Evolutionary conservation across 1,139 yeast genomes (phyloP).

Genomic region (Taphrina flavorubra): DNA sequence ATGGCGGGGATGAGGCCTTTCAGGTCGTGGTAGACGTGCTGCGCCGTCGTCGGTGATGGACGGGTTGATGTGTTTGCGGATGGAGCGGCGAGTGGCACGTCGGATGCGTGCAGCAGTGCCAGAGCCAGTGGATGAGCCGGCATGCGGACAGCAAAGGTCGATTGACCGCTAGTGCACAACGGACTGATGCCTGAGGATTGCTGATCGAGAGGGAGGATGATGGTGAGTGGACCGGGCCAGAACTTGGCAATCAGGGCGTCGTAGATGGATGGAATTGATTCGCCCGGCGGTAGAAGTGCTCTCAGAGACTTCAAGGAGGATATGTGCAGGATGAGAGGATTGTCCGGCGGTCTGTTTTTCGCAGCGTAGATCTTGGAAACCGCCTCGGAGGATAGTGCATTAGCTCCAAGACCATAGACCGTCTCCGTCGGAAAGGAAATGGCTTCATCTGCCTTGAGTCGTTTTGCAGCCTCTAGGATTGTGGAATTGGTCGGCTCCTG

Average conservation of each 20-base stretch:
- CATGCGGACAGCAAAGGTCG: conserved; percentile 88
- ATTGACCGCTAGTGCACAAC: conserved; percentile 81
- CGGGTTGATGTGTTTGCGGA: conserved; percentile 95
- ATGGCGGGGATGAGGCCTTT: conserved; percentile 81
- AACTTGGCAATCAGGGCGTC: conserved; percentile 64
- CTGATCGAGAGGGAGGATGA: conserved; percentile 63
- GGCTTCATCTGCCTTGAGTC: conserved; percentile 8
- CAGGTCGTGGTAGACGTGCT: conserved; percentile 81
- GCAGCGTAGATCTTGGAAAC: conserved; percentile 80
- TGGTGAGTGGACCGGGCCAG: conserved; percentile 98
- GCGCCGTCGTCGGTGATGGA: conserved; percentile 90
- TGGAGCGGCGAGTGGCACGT: conserved; percentile 93
- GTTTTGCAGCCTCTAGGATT: conserved; percentile 33
- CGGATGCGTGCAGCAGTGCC: conserved; percentile 84
- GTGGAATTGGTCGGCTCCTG: conserved; percentile 19
- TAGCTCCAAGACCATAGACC: conserved; percentile 93
- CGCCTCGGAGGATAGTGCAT: conserved; percentile 74
- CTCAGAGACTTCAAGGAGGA: conserved; percentile 76
- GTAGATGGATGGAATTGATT: conserved; percentile 66
- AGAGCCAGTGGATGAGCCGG: conserved; percentile 89
- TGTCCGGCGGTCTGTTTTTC: conserved; percentile 92
- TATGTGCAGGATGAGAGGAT: conserved; percentile 88
- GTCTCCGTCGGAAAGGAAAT: conserved; percentile 98
- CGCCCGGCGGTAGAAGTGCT: conserved; percentile 52
- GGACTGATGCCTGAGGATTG: conserved; percentile 58